phyloP scores from a whole-genome alignment of 2,329 filamentous ascomycete species.

The Fusarium decemcellulare region DNA sequence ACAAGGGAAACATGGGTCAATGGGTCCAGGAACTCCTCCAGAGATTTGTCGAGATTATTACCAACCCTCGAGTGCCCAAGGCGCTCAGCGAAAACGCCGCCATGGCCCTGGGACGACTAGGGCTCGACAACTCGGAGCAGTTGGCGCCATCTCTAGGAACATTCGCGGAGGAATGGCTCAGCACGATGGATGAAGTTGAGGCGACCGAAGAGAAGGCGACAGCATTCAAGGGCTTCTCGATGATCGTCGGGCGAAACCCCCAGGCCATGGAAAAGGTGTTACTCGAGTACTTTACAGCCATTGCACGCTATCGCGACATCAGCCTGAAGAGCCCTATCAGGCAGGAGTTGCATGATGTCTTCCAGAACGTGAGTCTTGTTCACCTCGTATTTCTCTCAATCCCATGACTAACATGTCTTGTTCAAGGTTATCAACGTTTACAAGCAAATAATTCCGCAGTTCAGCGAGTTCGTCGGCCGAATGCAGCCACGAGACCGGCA shows the following conservation, averaged over 20 bases:
- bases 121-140: constrained; percentile 81
- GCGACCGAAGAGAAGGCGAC: constrained; percentile 95
- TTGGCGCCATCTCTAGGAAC: constrained; percentile 84
- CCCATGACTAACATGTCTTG: not conserved
- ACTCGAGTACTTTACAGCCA: constrained; percentile 84
- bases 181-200: constrained; percentile 85
- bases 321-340: constrained; percentile 72
- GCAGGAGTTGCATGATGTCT: constrained; percentile 77
- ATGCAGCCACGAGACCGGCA: constrained; percentile 66
- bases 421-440: constrained; percentile 67
- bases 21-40: constrained; percentile 84
- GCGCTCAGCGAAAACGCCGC: constrained; percentile 95
- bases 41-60: constrained; percentile 85
- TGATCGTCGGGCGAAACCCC: constrained; percentile 88
- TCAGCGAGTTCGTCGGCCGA: constrained; percentile 67
- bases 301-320: constrained; percentile 82
- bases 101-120: constrained; percentile 90
- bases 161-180: constrained; percentile 87
- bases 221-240: constrained; percentile 91
- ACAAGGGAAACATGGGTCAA: constrained; percentile 80
- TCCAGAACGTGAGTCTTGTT: constrained; percentile 76
- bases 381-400: not conserved
- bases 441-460: constrained; percentile 72
- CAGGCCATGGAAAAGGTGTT: constrained; percentile 92
- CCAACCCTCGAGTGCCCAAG: constrained; percentile 86